Percentiles rank a stretch among this genome's conserved stretches.
Conservation (phyloP, 2,329 filamentous ascomycete species). For the Akanthomyces uredinophilus region DNA sequence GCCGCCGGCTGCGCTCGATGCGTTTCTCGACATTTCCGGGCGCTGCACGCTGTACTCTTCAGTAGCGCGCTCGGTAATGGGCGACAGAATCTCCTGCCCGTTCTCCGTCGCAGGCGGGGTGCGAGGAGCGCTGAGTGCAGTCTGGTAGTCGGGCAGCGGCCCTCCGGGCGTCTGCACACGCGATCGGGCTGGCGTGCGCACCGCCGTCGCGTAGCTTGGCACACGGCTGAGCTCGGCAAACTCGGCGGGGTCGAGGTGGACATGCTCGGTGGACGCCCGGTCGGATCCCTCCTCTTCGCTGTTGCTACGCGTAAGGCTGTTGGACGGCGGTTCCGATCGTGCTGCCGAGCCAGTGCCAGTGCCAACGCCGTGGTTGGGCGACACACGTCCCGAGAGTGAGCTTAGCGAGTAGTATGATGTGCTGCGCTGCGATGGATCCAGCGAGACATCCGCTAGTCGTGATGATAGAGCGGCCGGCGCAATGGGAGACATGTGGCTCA, state of each 20-base stretch:
- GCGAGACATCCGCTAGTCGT: slow-evolving; percentile 65
- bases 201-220: slow-evolving; percentile 71
- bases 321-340: slow-evolving; percentile 38
- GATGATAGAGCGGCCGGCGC: slow-evolving; percentile 54
- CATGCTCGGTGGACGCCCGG: slow-evolving; percentile 51
- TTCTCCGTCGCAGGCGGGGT: slow-evolving; percentile 38
- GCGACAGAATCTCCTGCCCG: slow-evolving; percentile 24
- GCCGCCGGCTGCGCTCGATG: slow-evolving; percentile 10
- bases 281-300: slow-evolving; percentile 48
- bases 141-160: slow-evolving; percentile 61
- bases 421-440: slow-evolving; percentile 42
- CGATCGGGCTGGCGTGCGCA: slow-evolving; percentile 57
- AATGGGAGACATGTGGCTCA: slow-evolving; percentile 27
- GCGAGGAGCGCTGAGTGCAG: slow-evolving; percentile 50
- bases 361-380: slow-evolving; percentile 33
- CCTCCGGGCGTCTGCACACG: slow-evolving; percentile 43
- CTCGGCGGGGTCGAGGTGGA: slow-evolving; percentile 54
- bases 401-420: slow-evolving; percentile 41
- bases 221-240: slow-evolving; percentile 65
- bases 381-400: slow-evolving; percentile 39
- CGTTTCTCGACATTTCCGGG: not conserved
- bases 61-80: slow-evolving; percentile 28
- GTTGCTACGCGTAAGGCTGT: slow-evolving; percentile 47
- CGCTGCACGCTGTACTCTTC: not conserved
- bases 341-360: slow-evolving; percentile 18